Percentiles rank a stretch among this genome's conserved stretches.
Evolutionary conservation across 345 rosid species (phyloP).

Genomic region (Geranium rotundifolium): DNA sequence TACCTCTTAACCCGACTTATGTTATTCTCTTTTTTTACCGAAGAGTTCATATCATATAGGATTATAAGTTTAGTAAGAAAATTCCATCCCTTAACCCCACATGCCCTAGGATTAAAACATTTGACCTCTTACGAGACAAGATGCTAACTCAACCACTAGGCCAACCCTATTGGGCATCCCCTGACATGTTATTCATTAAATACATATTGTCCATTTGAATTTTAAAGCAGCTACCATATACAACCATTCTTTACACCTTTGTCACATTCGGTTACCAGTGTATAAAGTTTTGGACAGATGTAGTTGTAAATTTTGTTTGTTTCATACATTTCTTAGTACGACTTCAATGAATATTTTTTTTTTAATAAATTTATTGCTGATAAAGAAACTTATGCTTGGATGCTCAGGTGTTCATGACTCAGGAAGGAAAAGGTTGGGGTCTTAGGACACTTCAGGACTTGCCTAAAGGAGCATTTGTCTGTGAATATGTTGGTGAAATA

Average conservation of each 20-base stretch:
- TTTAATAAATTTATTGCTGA: too few species aligned
- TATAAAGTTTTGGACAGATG: not conserved
- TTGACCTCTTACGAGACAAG: too few species aligned
- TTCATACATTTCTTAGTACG: not conserved
- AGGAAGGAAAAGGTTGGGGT: conserved; percentile 84
- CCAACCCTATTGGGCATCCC: too few species aligned
- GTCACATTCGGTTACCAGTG: not conserved
- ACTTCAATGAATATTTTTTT: not conserved
- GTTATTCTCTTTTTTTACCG: too few species aligned
- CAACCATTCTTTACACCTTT: not conserved
- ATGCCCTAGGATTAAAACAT: too few species aligned
- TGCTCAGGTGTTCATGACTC: conserved; percentile 50
- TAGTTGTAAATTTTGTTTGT: not conserved
- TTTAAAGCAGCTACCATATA: not conserved
- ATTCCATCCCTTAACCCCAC: too few species aligned
- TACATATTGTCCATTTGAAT: not conserved
- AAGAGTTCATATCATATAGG: too few species aligned
- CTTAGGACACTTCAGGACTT: conserved; percentile 52
- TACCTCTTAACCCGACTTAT: too few species aligned
- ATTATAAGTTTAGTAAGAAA: too few species aligned
- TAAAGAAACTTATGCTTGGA: not conserved
- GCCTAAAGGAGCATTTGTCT: conserved; percentile 70
- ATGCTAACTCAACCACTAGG: too few species aligned
- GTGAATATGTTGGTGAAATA: conserved; percentile 85
- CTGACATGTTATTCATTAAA: too few species aligned